Evolutionary conservation across 2,329 filamentous ascomycete genomes (phyloP), one percentile per base, ranked within the genome.

Genomic region (Colletotrichum neosansevieriae): DNA sequence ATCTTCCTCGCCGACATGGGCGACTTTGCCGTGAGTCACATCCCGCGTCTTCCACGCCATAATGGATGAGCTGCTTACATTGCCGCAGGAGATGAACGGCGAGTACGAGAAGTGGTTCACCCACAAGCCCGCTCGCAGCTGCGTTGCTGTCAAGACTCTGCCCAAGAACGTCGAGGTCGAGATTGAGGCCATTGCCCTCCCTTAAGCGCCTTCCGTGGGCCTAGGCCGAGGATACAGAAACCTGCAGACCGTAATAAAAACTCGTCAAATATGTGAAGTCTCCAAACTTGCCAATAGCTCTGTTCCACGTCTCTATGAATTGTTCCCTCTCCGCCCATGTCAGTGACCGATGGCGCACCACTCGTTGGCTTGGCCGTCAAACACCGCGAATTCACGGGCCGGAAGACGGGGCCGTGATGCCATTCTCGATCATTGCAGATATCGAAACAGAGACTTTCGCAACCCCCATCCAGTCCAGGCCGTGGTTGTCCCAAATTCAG

Each of bases 1-100:
- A 91, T 97, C 77, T 98, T 98, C 86, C 83, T 98, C 70, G 91
- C 92, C 58, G 92, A 97, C 81, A 98, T 98, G 95, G 88, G 86
- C 71, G 86, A 96, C 82, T 98, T 98, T 77, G 90, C 87, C 57
- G 85, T 87, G 76, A 73, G 84, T 77, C 15, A 17, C 17, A 24
- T 19, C 9, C 9, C 38, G 21, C 38, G 24, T 32, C 32, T 13
- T 24, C 4, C 12, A 7, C 10, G 2, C 2, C 6, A 12, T 9
- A n/a, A 6, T 17, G 49, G 17, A 21, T 10, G 29, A 11, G n/a
- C 59, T 63, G 1, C 64, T 29, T 50, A 42, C 5, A 12, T 11
- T 6, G 15, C 13, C n/a, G 2, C 67, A 87, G 78, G 89, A 89
- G 78, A 94, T 97, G 92, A 97, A 97, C 82, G 86, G 86, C 72